Base-by-base conservation (phyloP, 2,329 filamentous ascomycete species). In the Phaeosphaeria sp. region DNA sequence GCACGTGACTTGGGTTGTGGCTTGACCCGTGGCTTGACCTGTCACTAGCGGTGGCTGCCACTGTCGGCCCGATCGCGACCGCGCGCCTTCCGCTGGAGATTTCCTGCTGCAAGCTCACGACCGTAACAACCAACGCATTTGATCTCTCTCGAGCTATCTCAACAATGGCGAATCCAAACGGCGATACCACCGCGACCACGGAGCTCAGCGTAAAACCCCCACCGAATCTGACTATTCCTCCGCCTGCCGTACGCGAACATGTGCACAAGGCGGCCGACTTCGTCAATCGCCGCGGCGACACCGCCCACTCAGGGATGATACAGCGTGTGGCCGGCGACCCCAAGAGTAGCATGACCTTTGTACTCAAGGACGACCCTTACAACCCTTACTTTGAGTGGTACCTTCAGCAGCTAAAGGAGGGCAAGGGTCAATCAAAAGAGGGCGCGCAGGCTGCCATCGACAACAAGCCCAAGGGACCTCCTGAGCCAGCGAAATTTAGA, bases 191-290 rank as follows among this genome's bases (percentile, higher is more conserved):
- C 23, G 47, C 41, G 27, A 41, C 51, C 47, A 47, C 55, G 42
- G 71, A 72, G 10, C 64, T 73, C 50, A 58, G 59, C 22, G 63
- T 64, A 75, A 94, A 93, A 77, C 88, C 92, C 33, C 94, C 94
- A 3, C 81, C 89, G 57, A 92, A 93, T 62, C 85, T 97, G 63
- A 91, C 97, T 55, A 85, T 97, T 54, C 95, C 95, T 21, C 95
- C 88, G 0, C 87, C 89, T 74, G 91, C 93, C 73, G 93, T 97
- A 72, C 89, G 93, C 82, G 83, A 83, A 20, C 86, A 94, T 66
- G 88, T 99, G 72, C 93, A 97, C 78, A 98, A 96, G 81, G 97
- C 94, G 13, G 94, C 95, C 52, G 93, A 93, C 47, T 98, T 96
- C 75, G 91, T 97, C 57, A 89, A 89, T 58, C 85, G 87, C 67